Evolutionary conservation across 1,284 basidiomycete species (phyloP).

Genomic region (Flammula alnicola): DNA sequence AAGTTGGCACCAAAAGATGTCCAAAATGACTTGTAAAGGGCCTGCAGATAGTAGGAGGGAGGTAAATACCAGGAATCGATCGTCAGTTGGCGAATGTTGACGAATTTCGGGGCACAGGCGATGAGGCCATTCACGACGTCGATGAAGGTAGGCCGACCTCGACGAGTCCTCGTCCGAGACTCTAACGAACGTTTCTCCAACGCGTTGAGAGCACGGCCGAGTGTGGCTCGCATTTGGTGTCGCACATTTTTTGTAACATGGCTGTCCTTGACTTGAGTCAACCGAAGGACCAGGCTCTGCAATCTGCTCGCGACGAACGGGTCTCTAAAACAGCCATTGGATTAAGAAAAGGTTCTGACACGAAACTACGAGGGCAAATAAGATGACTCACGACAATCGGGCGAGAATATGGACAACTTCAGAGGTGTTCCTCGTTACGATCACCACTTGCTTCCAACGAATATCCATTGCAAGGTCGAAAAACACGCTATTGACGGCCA

Average conservation of each 20-base stretch:
- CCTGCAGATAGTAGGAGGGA: conserved; percentile 28
- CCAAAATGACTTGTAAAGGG: conserved; percentile 39
- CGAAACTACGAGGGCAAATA: too few relatives aligned
- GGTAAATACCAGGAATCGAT: conserved; percentile 39
- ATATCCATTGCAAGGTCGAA: conserved; percentile 40
- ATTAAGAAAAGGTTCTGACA: background rate
- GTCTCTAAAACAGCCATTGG: conserved; percentile 6
- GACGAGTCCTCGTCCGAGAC: background rate
- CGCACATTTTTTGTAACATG: background rate
- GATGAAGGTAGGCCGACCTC: conserved; percentile 11
- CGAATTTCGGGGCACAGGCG: conserved; percentile 32
- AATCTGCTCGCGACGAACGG: conserved; percentile 24
- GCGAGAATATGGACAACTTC: conserved; percentile 27
- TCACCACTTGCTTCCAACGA: conserved; percentile 37
- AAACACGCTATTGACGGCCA: conserved; percentile 43
- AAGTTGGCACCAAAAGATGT: conserved; percentile 38
- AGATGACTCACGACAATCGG: conserved; percentile 34
- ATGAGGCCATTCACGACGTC: conserved; percentile 29
- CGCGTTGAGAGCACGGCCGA: background rate
- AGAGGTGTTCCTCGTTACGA: conserved; percentile 19
- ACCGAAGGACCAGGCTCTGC: conserved; percentile 22
- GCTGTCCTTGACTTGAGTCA: conserved; percentile 13
- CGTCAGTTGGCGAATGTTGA: conserved; percentile 33
- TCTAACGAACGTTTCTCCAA: background rate
- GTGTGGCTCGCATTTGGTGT: background rate